A percentile compares a stretch with the other conserved stretches of the same genome.
phyloP scores from a whole-genome alignment of 2,329 filamentous ascomycete species.

The Aspergillus sp. region DNA sequence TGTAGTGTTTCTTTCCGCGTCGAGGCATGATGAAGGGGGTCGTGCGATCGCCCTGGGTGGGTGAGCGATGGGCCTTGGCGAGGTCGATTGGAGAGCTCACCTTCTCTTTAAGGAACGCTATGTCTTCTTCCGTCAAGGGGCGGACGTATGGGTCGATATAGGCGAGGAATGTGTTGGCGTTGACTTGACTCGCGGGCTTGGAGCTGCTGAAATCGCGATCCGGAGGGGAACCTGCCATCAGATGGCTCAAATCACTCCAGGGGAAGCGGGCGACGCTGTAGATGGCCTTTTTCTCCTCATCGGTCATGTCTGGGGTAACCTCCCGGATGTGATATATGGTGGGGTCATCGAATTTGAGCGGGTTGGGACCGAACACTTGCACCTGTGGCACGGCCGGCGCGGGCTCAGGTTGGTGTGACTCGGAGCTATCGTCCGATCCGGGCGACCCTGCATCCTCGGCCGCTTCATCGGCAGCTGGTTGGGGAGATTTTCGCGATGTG shows the following conservation, averaged over 20 bases:
- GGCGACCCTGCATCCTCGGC: conserved; percentile 64
- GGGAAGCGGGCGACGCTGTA: conserved; percentile 87
- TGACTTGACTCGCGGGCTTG: conserved; percentile 92
- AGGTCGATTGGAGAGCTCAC: conserved; percentile 37
- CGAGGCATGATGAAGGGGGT: conserved; percentile 84
- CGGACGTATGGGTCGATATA: conserved; percentile 92
- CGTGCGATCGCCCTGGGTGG: conserved; percentile 68
- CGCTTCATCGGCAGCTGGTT: conserved; percentile 53
- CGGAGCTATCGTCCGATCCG: conserved; percentile 60
- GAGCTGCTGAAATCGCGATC: conserved; percentile 95
- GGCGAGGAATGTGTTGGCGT: conserved; percentile 86
- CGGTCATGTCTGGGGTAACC: conserved; percentile 71
- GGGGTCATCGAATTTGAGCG: conserved; percentile 85
- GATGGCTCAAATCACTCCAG: conserved; percentile 73
- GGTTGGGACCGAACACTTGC: conserved; percentile 90
- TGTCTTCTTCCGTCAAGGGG: conserved; percentile 86
- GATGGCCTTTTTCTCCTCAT: conserved; percentile 84
- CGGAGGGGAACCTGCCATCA: conserved; percentile 85
- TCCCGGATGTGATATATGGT: conserved; percentile 91
- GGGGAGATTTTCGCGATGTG: conserved; percentile 47
- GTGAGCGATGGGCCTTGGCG: conserved; percentile 12
- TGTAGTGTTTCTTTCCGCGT: conserved; percentile 81
- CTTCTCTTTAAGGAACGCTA: conserved; percentile 86
- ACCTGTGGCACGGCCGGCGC: conserved; percentile 68
- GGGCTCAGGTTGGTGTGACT: conserved; percentile 61